Conservation (phyloP, 2,329 filamentous ascomycete genomes). For the Fusarium graminum region DNA sequence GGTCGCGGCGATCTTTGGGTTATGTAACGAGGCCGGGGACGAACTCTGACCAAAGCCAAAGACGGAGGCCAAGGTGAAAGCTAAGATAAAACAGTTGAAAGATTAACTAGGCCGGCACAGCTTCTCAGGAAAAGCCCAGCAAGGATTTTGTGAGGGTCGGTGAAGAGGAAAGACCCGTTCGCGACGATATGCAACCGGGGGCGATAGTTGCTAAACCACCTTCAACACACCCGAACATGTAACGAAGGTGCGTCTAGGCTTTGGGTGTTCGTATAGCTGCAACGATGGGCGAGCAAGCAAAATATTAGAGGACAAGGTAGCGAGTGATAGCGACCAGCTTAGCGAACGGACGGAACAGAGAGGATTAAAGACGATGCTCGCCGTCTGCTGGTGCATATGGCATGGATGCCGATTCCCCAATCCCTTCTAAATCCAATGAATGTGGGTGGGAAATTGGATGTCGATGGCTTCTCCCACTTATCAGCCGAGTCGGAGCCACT, state of each 20-base stretch:
- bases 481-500: conserved; percentile 45
- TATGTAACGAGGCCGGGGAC: conserved; percentile 21
- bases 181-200: conserved; percentile 39
- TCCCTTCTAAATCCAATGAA: conserved; percentile 41
- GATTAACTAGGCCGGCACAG: conserved; percentile 38
- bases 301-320: conserved; percentile 14
- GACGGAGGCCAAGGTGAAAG: conserved; percentile 23
- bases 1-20: conserved; percentile 21
- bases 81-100: conserved; percentile 30
- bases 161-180: conserved; percentile 40
- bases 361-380: conserved; percentile 16
- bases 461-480: conserved; percentile 46
- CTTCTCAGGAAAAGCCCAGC: conserved; percentile 34
- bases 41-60: conserved; percentile 13
- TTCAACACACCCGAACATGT: conserved; percentile 5
- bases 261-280: conserved; percentile 5
- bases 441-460: conserved; percentile 48
- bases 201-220: conserved; percentile 18
- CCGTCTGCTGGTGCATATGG: conserved; percentile 19
- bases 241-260: conserved; percentile 11
- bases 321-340: conserved; percentile 15
- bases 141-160: conserved; percentile 41
- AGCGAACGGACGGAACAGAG: conserved; percentile 15
- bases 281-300: conserved; percentile 12
- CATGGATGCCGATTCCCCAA: conserved; percentile 36